Evolutionary conservation across 1,139 yeast species (phyloP).

Genomic region (Scheffersomyces cryptocercus): DNA sequence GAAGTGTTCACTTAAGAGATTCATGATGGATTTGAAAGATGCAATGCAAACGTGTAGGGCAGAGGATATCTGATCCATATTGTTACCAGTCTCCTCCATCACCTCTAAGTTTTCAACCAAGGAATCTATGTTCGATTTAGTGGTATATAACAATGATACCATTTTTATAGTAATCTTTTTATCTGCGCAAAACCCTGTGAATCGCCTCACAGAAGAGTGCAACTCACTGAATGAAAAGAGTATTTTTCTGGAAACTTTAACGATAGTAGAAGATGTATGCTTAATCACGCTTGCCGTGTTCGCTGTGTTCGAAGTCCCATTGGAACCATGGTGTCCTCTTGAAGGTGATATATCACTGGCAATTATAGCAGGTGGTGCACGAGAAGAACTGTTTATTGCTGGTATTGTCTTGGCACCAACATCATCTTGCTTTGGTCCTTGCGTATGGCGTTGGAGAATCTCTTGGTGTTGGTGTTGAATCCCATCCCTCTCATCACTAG

Average conservation of each 20-base stretch:
- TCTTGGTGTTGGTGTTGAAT: neutral
- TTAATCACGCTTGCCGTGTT: constrained; percentile 8
- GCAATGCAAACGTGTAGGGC: constrained; percentile 36
- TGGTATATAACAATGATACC: constrained; percentile 54
- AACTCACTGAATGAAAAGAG: constrained; percentile 67
- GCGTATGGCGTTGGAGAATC: neutral
- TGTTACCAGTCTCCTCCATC: constrained; percentile 40
- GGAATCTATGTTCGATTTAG: constrained; percentile 59
- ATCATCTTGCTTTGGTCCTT: neutral
- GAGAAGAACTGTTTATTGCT: constrained; percentile 7
- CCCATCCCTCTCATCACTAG: constrained; percentile 28
- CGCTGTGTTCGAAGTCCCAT: constrained; percentile 5
- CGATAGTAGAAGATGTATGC: constrained; percentile 28
- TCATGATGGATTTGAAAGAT: constrained; percentile 56
- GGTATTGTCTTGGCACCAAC: neutral
- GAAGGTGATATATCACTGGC: constrained; percentile 1
- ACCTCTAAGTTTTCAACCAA: constrained; percentile 60
- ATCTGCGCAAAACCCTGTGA: constrained; percentile 67
- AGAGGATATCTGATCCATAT: constrained; percentile 22
- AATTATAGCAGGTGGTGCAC: neutral
- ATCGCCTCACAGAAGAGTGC: constrained; percentile 66
- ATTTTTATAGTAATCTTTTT: constrained; percentile 60
- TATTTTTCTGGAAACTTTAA: constrained; percentile 57
- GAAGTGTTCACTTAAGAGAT: constrained; percentile 48
- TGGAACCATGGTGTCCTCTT: constrained; percentile 1